Evolutionary conservation across 352 stramenopile species (phyloP).

Genomic region (Phytophthora colocasiae): DNA sequence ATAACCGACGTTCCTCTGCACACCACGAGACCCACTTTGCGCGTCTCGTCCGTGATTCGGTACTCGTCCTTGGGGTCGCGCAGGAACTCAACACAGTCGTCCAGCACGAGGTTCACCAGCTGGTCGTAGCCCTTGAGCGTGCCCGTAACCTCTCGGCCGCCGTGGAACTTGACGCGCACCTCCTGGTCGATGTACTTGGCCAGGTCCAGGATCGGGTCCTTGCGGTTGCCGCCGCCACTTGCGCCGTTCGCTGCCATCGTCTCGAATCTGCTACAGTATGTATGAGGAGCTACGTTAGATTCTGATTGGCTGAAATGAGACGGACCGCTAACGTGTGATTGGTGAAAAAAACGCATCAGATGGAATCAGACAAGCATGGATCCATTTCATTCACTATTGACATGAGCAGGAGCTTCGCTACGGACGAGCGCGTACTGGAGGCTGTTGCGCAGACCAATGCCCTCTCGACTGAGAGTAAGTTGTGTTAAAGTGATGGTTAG

Average conservation of each 20-base stretch:
- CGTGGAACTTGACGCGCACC: slow-evolving; percentile 96
- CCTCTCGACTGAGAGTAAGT: slow-evolving; percentile 53
- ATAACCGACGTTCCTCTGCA: slow-evolving; percentile 93
- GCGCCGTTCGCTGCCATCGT: slow-evolving; percentile 70
- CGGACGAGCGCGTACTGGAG: slow-evolving; percentile 72
- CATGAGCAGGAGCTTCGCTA: slow-evolving; percentile 56
- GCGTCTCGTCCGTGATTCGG: slow-evolving; percentile 90
- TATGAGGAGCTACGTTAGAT: slow-evolving; percentile 2
- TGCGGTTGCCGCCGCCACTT: slow-evolving; percentile 41
- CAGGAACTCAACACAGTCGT: slow-evolving; percentile 96
- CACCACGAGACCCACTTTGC: slow-evolving; percentile 94
- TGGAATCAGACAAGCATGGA: slow-evolving; percentile 27
- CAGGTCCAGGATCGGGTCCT: slow-evolving; percentile 94
- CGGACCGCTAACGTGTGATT: slow-evolving; percentile 4
- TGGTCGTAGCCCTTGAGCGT: slow-evolving; percentile 97
- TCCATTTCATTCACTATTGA: slow-evolving; percentile 14
- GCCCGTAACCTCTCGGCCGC: slow-evolving; percentile 92
- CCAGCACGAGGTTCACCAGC: slow-evolving; percentile 97
- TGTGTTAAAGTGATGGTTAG: background rate
- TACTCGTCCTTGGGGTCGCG: slow-evolving; percentile 92
- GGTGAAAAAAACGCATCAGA: slow-evolving; percentile 33
- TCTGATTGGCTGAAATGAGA: slow-evolving; percentile 23
- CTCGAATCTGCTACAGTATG: slow-evolving; percentile 6
- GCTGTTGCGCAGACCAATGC: slow-evolving; percentile 43
- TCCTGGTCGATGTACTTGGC: slow-evolving; percentile 95